These are phyloP conservation scores for Colletotrichum navitas DNA, from an alignment of 2,329 filamentous ascomycete species.

Conservation along the genomic window DNA sequence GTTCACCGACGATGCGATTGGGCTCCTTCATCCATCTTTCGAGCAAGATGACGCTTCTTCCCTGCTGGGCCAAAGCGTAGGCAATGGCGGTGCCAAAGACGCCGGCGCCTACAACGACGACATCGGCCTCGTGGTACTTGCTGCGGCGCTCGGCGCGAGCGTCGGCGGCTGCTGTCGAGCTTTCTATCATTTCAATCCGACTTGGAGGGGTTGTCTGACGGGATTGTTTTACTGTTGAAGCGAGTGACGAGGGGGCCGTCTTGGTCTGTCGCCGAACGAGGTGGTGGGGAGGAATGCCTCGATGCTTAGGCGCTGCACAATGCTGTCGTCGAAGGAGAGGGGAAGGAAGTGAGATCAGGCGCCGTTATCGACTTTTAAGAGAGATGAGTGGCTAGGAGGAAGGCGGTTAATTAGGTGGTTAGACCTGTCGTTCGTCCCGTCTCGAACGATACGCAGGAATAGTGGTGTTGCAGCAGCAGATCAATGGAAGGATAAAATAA, in stretches of 20 bases:
- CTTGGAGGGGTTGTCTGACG: background rate
- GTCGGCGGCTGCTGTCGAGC: constrained; percentile 52
- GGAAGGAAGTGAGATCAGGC: background rate
- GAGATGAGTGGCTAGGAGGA: constrained; percentile 11
- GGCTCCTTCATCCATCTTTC: constrained; percentile 93
- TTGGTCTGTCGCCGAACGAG: constrained; percentile 12
- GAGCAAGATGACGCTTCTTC: constrained; percentile 88
- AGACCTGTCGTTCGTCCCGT: constrained; percentile 36
- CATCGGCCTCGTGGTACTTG: constrained; percentile 76
- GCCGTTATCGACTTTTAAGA: constrained; percentile 18
- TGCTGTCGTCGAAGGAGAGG: background rate
- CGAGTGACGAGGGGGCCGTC: constrained; percentile 11
- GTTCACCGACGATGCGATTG: constrained; percentile 94
- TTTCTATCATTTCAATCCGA: constrained; percentile 48
- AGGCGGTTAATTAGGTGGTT: constrained; percentile 12
- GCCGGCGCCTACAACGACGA: constrained; percentile 93
- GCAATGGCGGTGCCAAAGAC: constrained; percentile 90
- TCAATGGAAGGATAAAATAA: constrained; percentile 9
- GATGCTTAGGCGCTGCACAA: constrained; percentile 12
- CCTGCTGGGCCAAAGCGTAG: constrained; percentile 86
- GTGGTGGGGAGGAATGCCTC: constrained; percentile 13
- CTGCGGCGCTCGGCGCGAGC: constrained; percentile 62
- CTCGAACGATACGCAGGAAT: constrained; percentile 23
- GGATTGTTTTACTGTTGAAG: constrained; percentile 29
- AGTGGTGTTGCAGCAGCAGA: constrained; percentile 7